Percentiles rank a stretch among this genome's conserved stretches.
Evolutionary conservation across 139 green algal species (phyloP).

Genomic region (Chlorella sp.): DNA sequence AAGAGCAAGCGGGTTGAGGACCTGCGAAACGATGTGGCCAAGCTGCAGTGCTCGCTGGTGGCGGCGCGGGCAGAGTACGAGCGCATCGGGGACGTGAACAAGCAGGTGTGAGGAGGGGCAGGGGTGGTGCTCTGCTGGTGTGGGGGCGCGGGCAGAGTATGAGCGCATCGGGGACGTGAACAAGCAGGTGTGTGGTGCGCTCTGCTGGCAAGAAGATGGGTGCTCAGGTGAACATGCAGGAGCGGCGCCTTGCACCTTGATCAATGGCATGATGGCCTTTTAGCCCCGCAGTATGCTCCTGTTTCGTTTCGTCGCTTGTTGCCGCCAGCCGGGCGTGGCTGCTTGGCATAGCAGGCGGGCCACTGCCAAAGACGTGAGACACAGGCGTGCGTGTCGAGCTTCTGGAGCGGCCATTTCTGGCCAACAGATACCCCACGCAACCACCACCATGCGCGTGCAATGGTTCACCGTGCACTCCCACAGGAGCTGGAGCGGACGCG

Average conservation of each 20-base stretch:
- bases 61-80: slow-evolving; percentile 49
- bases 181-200: slow-evolving; percentile 21
- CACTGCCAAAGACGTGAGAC: neutral
- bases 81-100: slow-evolving; percentile 42
- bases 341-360: no score
- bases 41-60: slow-evolving; percentile 37
- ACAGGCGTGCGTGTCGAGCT: neutral
- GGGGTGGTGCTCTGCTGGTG: slow-evolving; percentile 13
- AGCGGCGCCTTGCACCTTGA: no score
- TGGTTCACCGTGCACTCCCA: neutral
- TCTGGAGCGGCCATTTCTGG: no score
- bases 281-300: no score
- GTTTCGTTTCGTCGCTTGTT: no score
- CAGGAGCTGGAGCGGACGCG: slow-evolving; percentile 30
- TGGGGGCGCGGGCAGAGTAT: slow-evolving; percentile 44
- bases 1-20: slow-evolving; percentile 26
- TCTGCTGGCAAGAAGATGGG: no score
- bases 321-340: no score
- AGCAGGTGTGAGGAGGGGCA: slow-evolving; percentile 18
- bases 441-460: neutral
- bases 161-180: slow-evolving; percentile 49
- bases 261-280: no score
- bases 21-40: slow-evolving; percentile 33
- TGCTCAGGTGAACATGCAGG: no score
- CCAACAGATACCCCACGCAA: no score